These are phyloP conservation scores for Dryas drummondii DNA, from an alignment of 306 rosid genomes.

Conservation along the genomic window DNA sequence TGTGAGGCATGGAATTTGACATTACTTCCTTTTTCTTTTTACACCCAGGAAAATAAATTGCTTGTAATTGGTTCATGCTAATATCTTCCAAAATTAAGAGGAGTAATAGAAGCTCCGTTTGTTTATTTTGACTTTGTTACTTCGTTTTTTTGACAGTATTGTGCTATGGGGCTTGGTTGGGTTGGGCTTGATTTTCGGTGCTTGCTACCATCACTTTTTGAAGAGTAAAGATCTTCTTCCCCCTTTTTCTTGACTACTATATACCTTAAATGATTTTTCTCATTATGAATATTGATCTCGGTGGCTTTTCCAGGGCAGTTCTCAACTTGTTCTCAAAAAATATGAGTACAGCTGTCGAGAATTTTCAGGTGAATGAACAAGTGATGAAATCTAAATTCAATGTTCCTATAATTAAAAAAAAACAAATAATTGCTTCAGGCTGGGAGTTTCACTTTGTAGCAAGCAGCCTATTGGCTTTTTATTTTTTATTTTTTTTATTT, in stretches of 20 bases:
- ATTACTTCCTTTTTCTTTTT: not conserved
- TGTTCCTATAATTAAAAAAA: not conserved
- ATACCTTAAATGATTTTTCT: constrained; percentile 4
- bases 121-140: constrained; percentile 28
- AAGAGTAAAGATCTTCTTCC: constrained; percentile 56
- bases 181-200: constrained; percentile 98
- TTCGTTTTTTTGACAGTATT: constrained; percentile 60
- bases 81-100: not conserved
- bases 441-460: constrained; percentile 18
- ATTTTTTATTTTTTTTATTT: not conserved
- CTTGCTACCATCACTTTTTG: constrained; percentile 93
- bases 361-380: constrained; percentile 75
- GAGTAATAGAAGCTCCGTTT: constrained; percentile 13
- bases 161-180: constrained; percentile 99
- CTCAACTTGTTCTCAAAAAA: constrained; percentile 87
- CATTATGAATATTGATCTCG: constrained; percentile 27
- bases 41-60: constrained; percentile 1
- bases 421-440: not conserved
- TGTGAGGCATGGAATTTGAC: not conserved
- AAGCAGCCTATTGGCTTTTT: constrained; percentile 11
- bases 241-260: constrained; percentile 16
- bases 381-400: constrained; percentile 22
- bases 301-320: constrained; percentile 72
- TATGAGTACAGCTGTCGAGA: constrained; percentile 86
- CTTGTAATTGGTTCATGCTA: constrained; percentile 13